These are phyloP conservation scores for Scheffersomyces stipitis DNA, from an alignment of 805 yeast species.

Conservation along the genomic window DNA sequence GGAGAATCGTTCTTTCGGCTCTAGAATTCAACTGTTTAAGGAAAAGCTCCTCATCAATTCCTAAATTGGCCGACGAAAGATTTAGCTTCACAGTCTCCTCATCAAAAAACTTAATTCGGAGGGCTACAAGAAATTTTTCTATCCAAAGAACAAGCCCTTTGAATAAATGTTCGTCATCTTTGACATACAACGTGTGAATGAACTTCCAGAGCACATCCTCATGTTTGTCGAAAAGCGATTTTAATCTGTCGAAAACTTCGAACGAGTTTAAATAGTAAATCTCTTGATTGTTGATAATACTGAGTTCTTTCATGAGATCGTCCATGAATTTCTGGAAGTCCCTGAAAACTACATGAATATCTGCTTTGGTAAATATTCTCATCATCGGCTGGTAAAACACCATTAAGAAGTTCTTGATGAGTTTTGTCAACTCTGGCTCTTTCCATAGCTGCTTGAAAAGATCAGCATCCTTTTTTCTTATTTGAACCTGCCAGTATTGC, in stretches of 20 bases:
- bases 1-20: conserved; percentile 34
- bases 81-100: conserved; percentile 44
- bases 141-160: conserved; percentile 74
- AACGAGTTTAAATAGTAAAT: conserved; percentile 47
- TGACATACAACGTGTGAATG: conserved; percentile 76
- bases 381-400: conserved; percentile 44
- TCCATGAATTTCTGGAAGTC: conserved; percentile 39
- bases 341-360: conserved; percentile 37
- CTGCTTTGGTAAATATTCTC: conserved; percentile 33
- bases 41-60: conserved; percentile 34
- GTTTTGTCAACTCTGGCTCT: conserved; percentile 76
- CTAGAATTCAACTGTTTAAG: conserved; percentile 40
- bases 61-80: conserved; percentile 24
- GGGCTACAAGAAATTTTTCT: conserved; percentile 58
- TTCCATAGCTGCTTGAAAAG: conserved; percentile 77
- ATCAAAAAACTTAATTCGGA: conserved; percentile 58
- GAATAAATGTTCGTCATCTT: conserved; percentile 72
- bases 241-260: conserved; percentile 66
- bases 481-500: conserved; percentile 59
- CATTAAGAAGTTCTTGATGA: conserved; percentile 67
- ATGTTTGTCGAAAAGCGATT: conserved; percentile 66
- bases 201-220: conserved; percentile 72
- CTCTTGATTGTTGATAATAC: conserved; percentile 55
- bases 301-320: conserved; percentile 66
- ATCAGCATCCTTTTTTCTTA: conserved; percentile 74